Evolutionary conservation across 371 early-diverging fungal genomes (phyloP), one percentile per base, ranked within the genome.

Genomic region (Haplosporangium sp.): DNA sequence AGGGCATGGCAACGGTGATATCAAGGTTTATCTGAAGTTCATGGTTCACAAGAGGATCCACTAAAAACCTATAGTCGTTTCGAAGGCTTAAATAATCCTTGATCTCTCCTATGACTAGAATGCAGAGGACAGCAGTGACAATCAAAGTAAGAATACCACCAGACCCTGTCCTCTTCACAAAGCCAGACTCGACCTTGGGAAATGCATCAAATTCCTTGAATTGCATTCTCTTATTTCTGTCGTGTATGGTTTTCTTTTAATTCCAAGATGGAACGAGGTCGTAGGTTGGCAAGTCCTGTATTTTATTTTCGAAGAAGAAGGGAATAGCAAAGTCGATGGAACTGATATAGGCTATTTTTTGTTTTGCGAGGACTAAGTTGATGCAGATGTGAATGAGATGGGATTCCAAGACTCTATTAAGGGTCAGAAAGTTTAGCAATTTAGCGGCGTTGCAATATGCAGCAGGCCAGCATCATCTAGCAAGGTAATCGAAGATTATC

Each of bases 1-100:
- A 98, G 10, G 92, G 91, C 94, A 94, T 96, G 6, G 95, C 96
- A n/a, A 98, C 86, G 0, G 94, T 93, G 34, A 96, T 56, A 73
- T 95, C 98, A 59, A 97, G 77, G 82, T 96, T 96, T 37, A 98
- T 91, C 75, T 91, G 92, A 72, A 97, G 82, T n/a, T 76, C 81
- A 15, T 89, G 87, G 66, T 89, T 88, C 40, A 93, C 85, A 11
- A 85, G 76, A 15, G 86, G 85, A 83, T 97, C 96, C 10, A 96
- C 93, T 13, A 92, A 47, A 63, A 97, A 97, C 69, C 89, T 90
- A 72, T 95, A 96, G 20, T 87, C 84, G 63, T 93, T 92, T 37
- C 88, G 84, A 55, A 92, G 74, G 17, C 65, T 57, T 58, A 85
- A 71, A 84, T 91, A 96, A 72, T 91, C 91, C 57, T 79, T 75